Evolutionary conservation across 139 green algal species (phyloP).

Genomic region (Chlamydomonas sp.): DNA sequence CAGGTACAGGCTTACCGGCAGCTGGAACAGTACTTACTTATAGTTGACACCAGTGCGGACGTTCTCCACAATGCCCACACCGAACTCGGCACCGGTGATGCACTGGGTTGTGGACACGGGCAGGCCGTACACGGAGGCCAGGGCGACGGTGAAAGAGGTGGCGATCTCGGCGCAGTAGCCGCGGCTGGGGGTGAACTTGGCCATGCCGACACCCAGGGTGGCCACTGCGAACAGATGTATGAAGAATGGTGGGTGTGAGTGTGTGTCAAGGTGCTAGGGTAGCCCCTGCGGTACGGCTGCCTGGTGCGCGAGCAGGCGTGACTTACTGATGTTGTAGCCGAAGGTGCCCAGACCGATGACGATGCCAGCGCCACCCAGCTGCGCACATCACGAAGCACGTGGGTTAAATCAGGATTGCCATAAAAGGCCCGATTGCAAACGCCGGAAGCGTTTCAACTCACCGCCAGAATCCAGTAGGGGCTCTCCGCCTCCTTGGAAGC

Average conservation of each 20-base stretch:
- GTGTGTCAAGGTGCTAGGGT: too few species aligned
- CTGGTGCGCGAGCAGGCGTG: too few species aligned
- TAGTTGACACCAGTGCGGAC: conserved; percentile 34
- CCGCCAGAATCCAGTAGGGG: conserved; percentile 73
- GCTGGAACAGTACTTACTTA: background rate
- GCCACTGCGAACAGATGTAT: background rate
- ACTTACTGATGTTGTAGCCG: conserved; percentile 49
- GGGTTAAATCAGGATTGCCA: too few species aligned
- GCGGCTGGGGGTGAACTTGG: conserved; percentile 37
- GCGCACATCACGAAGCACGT: too few species aligned
- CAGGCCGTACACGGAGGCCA: conserved; percentile 52
- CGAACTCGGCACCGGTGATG: conserved; percentile 52
- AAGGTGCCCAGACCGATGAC: conserved; percentile 85
- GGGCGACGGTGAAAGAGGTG: conserved; percentile 45
- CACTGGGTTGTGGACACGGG: conserved; percentile 46
- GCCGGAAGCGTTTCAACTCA: too few species aligned
- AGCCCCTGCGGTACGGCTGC: too few species aligned
- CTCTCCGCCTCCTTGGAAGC: conserved; percentile 7
- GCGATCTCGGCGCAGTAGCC: conserved; percentile 51
- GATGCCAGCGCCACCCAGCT: conserved; percentile 80
- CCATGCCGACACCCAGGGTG: conserved; percentile 30
- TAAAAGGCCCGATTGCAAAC: too few species aligned
- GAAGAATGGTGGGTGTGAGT: too few species aligned
- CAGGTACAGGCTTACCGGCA: too few species aligned
- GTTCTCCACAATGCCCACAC: conserved; percentile 44